phyloP scores from a whole-genome alignment of 306 rosid genomes.

The Fragaria iinumae region DNA sequence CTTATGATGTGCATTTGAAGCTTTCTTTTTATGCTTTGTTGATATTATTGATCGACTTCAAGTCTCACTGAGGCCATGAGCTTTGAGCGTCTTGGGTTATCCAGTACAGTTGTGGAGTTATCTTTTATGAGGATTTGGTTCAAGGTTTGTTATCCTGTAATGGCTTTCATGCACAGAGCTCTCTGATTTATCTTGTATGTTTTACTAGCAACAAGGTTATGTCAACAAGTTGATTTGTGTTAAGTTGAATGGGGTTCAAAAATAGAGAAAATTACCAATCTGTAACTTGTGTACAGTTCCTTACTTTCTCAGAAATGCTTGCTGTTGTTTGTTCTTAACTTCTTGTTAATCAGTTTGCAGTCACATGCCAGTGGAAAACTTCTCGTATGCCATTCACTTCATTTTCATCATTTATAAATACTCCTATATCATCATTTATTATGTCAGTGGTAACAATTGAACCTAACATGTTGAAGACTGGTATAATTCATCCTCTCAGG shows the following conservation, averaged over 20 bases:
- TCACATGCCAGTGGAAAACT: not conserved
- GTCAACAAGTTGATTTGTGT: not conserved
- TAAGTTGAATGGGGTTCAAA: not conserved
- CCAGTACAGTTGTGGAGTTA: not conserved
- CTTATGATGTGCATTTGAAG: not conserved
- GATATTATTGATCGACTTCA: not conserved
- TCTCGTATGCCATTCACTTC: not conserved
- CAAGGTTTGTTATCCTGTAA: not conserved
- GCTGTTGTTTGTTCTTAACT: not conserved
- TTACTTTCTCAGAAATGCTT: conserved; percentile 12
- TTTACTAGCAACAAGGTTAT: not conserved
- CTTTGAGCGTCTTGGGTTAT: not conserved
- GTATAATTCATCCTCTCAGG: not conserved
- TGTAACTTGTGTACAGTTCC: not conserved
- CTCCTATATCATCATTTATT: not conserved
- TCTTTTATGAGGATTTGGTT: conserved; percentile 5
- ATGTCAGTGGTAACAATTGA: not conserved
- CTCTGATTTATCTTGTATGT: not conserved
- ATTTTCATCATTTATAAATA: not conserved
- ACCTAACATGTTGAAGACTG: not conserved
- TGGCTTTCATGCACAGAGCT: not conserved
- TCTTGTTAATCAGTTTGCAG: not conserved
- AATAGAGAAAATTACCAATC: not conserved
- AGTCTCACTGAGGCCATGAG: not conserved
- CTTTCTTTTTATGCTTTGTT: not conserved